Conservation (phyloP, 2,329 filamentous ascomycete species). For the Ustilaginoidea virens region DNA sequence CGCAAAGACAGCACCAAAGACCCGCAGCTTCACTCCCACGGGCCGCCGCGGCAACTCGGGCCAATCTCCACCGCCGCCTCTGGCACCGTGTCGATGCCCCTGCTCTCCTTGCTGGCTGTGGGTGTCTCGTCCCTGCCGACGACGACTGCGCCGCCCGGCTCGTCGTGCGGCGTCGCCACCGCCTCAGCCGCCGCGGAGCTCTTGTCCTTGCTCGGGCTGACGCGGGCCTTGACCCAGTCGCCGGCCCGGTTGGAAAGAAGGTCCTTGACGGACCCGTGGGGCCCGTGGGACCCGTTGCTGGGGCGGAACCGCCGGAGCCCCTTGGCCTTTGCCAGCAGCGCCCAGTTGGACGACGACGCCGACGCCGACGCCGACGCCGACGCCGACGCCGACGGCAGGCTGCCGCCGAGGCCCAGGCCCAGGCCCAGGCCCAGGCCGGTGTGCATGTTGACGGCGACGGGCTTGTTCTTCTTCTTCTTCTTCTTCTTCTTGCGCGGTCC, state of each 20-base stretch:
- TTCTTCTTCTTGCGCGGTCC: too few species aligned
- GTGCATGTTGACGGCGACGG: conserved; percentile 1
- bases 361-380: background rate
- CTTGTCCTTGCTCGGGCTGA: conserved; percentile 6
- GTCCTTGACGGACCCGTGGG: conserved; percentile 9
- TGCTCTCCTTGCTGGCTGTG: background rate
- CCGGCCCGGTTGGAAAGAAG: conserved; percentile 12
- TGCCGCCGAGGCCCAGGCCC: background rate
- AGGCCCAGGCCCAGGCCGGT: conserved; percentile 1
- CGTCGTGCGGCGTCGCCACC: conserved; percentile 1
- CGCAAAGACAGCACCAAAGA: background rate
- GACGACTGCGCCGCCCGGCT: conserved; percentile 1
- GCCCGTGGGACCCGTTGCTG: conserved; percentile 1
- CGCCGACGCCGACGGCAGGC: background rate
- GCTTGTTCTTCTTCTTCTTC: conserved; percentile 8
- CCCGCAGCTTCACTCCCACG: background rate
- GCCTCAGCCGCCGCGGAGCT: conserved; percentile 3
- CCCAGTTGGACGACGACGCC: conserved; percentile 2
- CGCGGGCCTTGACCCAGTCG: conserved; percentile 14
- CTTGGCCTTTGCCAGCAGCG: conserved; percentile 4
- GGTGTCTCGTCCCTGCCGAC: background rate
- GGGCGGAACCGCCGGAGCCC: conserved; percentile 5
- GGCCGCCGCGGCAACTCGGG: background rate
- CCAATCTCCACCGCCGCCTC: conserved; percentile 5
- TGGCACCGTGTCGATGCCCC: conserved; percentile 3